Conservation (phyloP, 176 grass and related monocot species). For the Juncus inflexus region DNA sequence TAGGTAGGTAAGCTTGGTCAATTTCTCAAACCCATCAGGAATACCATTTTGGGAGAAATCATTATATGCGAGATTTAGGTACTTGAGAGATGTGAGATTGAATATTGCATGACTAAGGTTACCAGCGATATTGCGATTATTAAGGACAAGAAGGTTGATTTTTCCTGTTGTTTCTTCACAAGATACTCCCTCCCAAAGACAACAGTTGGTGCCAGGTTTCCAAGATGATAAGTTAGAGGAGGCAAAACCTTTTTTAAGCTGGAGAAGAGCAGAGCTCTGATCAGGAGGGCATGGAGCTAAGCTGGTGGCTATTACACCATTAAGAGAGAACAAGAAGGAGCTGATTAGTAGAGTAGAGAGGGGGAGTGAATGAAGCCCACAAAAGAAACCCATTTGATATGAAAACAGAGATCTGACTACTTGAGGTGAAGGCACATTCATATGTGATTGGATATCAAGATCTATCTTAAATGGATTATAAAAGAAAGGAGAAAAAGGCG, state of each 20-base stretch:
- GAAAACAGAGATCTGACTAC: no score
- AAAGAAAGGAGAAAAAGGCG: no score
- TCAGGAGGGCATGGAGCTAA: neutral
- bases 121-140: neutral
- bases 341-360: slow-evolving; percentile 21
- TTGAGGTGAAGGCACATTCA: no score
- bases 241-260: slow-evolving; percentile 8
- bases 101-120: slow-evolving; percentile 11
- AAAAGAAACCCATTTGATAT: no score
- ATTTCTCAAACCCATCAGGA: slow-evolving; percentile 23
- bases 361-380: neutral
- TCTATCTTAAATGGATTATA: no score
- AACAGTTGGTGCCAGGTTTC: slow-evolving; percentile 2
- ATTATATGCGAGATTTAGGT: slow-evolving; percentile 6
- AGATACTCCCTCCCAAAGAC: neutral
- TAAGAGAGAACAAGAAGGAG: slow-evolving; percentile 25
- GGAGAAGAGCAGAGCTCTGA: neutral
- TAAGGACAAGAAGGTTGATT: neutral
- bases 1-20: slow-evolving; percentile 31
- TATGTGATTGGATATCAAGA: no score
- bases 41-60: neutral
- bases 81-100: slow-evolving; percentile 12
- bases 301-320: slow-evolving; percentile 11
- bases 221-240: slow-evolving; percentile 15
- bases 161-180: neutral